Conservation (phyloP, 1,284 basidiomycete species). For the Vanrija pseudolonga region DNA sequence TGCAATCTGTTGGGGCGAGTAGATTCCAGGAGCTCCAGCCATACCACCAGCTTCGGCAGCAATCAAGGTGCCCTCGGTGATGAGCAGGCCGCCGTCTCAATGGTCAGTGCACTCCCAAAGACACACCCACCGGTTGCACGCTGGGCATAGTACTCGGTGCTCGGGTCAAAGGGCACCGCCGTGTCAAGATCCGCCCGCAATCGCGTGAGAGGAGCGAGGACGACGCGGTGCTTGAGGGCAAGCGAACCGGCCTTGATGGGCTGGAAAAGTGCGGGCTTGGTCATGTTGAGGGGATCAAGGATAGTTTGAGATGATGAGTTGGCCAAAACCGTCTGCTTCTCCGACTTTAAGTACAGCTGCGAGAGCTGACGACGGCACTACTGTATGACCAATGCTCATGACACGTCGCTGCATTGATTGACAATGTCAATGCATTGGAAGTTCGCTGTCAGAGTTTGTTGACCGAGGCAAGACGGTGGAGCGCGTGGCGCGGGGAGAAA, state of each 20-base stretch:
- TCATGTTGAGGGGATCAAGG: too few species aligned
- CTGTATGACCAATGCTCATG: too few species aligned
- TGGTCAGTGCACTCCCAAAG: not conserved
- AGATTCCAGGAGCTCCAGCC: slow-evolving; percentile 27
- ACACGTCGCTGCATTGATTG: too few species aligned
- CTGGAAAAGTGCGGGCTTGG: slow-evolving; percentile 18
- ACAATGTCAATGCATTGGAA: too few species aligned
- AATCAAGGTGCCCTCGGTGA: slow-evolving; percentile 40
- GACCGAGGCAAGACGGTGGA: too few species aligned
- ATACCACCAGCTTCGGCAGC: slow-evolving; percentile 25
- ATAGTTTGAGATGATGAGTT: too few species aligned
- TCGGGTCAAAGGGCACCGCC: slow-evolving; percentile 27
- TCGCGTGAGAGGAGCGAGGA: slow-evolving; percentile 45
- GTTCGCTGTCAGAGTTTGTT: too few species aligned
- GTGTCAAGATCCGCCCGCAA: slow-evolving; percentile 25
- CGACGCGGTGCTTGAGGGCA: slow-evolving; percentile 41
- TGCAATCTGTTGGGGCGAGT: slow-evolving; percentile 30
- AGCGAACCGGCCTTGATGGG: slow-evolving; percentile 28
- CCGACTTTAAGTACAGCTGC: too few species aligned
- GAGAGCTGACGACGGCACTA: too few species aligned
- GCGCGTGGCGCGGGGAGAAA: too few species aligned
- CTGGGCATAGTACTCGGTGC: slow-evolving; percentile 43
- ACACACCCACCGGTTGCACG: slow-evolving; percentile 28
- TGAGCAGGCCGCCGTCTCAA: slow-evolving; percentile 36
- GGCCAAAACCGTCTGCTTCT: too few species aligned